phyloP scores from a whole-genome alignment of 2,329 filamentous ascomycete genomes.

The Alternaria alternata region DNA sequence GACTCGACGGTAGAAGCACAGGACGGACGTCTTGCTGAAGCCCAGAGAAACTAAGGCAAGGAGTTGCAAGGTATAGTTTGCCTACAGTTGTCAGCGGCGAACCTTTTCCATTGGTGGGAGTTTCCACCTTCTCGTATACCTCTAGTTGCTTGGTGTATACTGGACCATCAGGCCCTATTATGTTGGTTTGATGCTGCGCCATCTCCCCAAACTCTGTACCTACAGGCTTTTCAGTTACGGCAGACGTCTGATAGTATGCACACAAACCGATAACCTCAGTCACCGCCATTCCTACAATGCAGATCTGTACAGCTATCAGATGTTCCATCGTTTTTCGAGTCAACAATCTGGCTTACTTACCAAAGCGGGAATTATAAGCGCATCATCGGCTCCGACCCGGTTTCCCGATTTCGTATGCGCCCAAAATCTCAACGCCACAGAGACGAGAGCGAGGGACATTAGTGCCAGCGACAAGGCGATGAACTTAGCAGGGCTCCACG shows the following conservation, averaged over 20 bases:
- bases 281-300: not conserved
- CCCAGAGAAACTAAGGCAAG: not conserved
- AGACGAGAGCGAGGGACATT: not conserved
- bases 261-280: not conserved
- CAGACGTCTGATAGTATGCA: not conserved
- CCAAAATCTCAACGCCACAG: not conserved
- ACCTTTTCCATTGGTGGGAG: not conserved
- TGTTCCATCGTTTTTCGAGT: not conserved
- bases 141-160: not conserved
- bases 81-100: no score
- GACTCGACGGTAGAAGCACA: conserved; percentile 9
- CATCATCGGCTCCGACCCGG: not conserved
- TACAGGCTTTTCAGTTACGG: not conserved
- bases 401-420: not conserved
- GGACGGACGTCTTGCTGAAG: conserved; percentile 3
- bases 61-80: not conserved
- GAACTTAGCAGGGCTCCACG: not conserved
- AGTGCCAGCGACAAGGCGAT: not conserved
- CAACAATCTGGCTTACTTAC: not conserved
- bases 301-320: not conserved
- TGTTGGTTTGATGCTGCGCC: conserved; percentile 4
- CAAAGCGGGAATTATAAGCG: not conserved
- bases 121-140: not conserved
- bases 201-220: conserved; percentile 1
- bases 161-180: not conserved